Conservation (phyloP, 768 basidiomycete species). For the Paxillus ammoniavirescens region DNA sequence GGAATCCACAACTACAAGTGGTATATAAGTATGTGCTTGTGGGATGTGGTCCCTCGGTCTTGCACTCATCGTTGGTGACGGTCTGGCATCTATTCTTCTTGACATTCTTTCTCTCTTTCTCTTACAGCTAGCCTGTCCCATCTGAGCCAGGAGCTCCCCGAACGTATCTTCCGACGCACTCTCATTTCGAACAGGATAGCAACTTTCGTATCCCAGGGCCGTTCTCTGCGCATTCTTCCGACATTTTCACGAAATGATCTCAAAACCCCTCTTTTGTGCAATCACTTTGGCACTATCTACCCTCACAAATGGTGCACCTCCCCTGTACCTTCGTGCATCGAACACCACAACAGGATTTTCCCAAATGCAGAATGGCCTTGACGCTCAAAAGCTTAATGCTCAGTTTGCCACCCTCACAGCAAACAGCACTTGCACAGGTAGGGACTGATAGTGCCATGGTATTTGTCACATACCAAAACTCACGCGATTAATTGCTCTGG, state of each 20-base stretch:
- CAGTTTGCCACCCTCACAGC: conserved; percentile 31
- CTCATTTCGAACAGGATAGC: not conserved
- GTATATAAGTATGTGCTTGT: conserved; percentile 2
- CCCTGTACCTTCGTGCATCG: not conserved
- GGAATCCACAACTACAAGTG: not conserved
- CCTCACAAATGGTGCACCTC: conserved; percentile 4
- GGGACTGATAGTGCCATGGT: not conserved
- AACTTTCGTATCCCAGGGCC: not conserved
- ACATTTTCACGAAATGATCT: not conserved
- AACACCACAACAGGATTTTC: conserved; percentile 20
- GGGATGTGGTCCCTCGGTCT: not conserved
- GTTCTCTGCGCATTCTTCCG: not conserved
- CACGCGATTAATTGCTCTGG: not conserved
- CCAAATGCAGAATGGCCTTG: conserved; percentile 31
- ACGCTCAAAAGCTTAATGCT: conserved; percentile 37
- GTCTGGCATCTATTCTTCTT: not conserved
- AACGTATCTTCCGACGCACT: not conserved
- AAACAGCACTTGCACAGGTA: conserved; percentile 31
- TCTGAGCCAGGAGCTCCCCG: conserved; percentile 12
- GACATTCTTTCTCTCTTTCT: not conserved
- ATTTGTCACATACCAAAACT: not conserved
- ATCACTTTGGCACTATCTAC: conserved; percentile 3
- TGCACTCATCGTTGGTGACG: not conserved
- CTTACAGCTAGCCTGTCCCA: not conserved
- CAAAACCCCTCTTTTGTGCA: not conserved